Evolutionary conservation across 1,284 basidiomycete species (phyloP).

Genomic region (Tilletia caries): DNA sequence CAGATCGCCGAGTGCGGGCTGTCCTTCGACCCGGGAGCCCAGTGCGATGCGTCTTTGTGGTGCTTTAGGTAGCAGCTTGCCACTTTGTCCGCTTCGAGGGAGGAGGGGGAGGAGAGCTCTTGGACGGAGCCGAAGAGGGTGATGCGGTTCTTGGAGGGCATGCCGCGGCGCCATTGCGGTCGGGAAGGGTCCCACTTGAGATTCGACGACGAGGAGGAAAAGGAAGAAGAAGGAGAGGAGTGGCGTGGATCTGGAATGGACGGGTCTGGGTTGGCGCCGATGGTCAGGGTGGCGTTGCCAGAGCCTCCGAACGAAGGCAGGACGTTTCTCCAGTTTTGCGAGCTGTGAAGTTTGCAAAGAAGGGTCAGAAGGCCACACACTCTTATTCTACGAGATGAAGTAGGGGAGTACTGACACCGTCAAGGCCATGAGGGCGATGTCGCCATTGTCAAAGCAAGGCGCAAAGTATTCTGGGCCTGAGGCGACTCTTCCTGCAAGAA

Average conservation of each 20-base stretch:
- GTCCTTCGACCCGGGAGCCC: conserved; percentile 36
- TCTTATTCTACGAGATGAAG: no score
- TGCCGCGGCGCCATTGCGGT: conserved; percentile 45
- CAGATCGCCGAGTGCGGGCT: conserved; percentile 46
- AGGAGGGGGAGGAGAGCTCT: conserved; percentile 18
- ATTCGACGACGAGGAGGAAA: conserved; percentile 8
- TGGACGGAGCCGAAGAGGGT: conserved; percentile 46
- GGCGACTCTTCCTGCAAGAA: conserved; percentile 9
- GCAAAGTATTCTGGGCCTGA: conserved; percentile 48
- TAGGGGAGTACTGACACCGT: conserved; percentile 40
- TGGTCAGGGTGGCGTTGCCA: conserved; percentile 38
- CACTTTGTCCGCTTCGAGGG: conserved; percentile 15
- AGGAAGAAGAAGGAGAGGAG: not conserved
- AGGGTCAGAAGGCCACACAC: no score
- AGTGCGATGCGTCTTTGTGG: conserved; percentile 43
- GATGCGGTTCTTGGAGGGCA: conserved; percentile 47
- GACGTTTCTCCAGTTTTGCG: conserved; percentile 47
- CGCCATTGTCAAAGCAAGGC: conserved; percentile 40
- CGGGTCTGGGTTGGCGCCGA: conserved; percentile 36
- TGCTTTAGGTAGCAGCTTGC: conserved; percentile 32
- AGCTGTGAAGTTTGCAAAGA: conserved; percentile 19
- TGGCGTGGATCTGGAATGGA: conserved; percentile 32
- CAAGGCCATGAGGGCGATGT: conserved; percentile 47
- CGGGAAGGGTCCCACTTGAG: conserved; percentile 32
- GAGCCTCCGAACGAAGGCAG: conserved; percentile 20